Base-by-base conservation (phyloP, 2,329 filamentous ascomycete genomes). In the Escovopsis sp. region DNA sequence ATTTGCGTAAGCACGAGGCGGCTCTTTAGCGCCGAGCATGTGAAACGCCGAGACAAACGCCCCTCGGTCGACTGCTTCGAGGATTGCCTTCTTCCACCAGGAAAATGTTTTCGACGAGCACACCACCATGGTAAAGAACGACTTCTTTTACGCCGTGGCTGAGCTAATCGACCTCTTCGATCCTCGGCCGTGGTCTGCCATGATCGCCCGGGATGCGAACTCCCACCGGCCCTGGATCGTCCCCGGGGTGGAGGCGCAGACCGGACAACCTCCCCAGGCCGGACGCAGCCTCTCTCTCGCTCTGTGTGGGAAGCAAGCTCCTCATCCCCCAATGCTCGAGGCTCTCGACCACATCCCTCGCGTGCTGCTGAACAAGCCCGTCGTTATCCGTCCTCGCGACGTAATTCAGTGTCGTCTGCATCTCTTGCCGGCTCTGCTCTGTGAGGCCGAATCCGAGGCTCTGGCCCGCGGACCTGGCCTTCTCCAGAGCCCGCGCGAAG, bases 351-450 rank as follows among this genome's bases (percentile, higher is more conserved):
- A 78, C 75, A 45, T 76, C 76, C 23, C 56, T 58, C 3, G 77
- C 77, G 52, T 85, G 78, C 45, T 76, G 66, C 41, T 66, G 66
- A 10, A 82, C 79, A 29, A 86, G 55, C 0, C 69, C 76, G 49
- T 86, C 80, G 17, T 63, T 67, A 52, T 86, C 80, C 17, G 72
- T 76, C 27, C 58, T 63, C 6, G 65, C 63, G n/a, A 81, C 63
- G 52, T 83, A 85, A 35, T 57, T 54, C 28, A 85, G 50, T 9
- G 77, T 68, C 33, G 69, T 62, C 45, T 66, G 54, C n/a, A 84
- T 67, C 36, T 83, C 74, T 19, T 66, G 62, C 34, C 71, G 63
- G 46, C 70, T 76, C 41, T 63, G 55, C 13, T 65, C 60, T 2
- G 63, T 68, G 29, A 76, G 56, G 1, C 66, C 70, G 40, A 76